phyloP scores from a whole-genome alignment of 306 rosid genomes.

The Clitoria ternatea region DNA sequence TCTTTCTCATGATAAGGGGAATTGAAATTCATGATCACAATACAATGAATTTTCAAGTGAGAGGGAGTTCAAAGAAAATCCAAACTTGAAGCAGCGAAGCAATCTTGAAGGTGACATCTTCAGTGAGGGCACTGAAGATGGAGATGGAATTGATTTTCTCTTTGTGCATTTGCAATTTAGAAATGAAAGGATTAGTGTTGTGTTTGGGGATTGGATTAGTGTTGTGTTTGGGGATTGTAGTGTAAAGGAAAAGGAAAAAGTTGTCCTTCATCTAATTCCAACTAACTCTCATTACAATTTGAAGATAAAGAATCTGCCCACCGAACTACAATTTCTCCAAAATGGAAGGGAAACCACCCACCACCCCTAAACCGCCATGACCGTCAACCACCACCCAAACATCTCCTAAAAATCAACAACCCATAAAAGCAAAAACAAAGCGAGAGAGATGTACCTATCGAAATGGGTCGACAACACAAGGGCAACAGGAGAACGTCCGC shows the following conservation, averaged over 20 bases:
- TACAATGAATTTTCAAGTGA: no score
- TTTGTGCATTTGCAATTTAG: background rate
- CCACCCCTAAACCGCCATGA: no score
- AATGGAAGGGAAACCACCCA: no score
- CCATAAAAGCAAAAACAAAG: no score
- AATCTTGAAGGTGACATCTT: slow-evolving; percentile 60
- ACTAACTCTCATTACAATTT: background rate
- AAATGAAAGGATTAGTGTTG: background rate
- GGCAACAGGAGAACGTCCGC: no score
- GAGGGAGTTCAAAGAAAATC: background rate
- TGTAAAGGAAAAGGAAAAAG: background rate
- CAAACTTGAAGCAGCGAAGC: slow-evolving; percentile 63
- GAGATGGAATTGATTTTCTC: background rate
- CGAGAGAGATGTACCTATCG: no score
- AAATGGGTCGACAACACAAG: no score
- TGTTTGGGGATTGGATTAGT: no score
- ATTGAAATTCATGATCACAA: background rate
- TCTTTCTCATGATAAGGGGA: background rate
- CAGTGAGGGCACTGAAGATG: slow-evolving; percentile 40
- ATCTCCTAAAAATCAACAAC: no score
- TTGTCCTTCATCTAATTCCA: background rate
- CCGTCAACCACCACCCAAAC: no score
- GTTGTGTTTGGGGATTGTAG: background rate
- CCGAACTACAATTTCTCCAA: no score
- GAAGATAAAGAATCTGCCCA: no score